A percentile compares a stretch with the other conserved stretches of the same genome.
These are phyloP conservation scores for Monilinia aucupariae DNA, from an alignment of 2,329 filamentous ascomycete genomes.

Conservation along the genomic window DNA sequence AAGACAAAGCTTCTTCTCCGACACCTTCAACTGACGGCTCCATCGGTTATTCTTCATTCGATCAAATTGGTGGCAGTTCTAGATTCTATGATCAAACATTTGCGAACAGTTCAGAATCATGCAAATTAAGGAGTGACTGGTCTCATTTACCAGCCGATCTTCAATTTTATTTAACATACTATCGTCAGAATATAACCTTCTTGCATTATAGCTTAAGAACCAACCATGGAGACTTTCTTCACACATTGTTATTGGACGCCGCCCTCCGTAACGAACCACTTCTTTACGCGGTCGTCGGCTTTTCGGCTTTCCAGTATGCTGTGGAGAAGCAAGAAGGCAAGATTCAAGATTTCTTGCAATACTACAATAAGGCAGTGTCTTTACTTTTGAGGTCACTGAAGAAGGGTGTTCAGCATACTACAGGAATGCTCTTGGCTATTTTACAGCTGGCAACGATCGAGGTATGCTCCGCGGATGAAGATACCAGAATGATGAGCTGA, in stretches of 20 bases:
- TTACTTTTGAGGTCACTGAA: conserved; percentile 67
- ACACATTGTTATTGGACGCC: conserved; percentile 61
- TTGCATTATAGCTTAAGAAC: conserved; percentile 77
- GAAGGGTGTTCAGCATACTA: conserved; percentile 62
- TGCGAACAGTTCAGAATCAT: conserved; percentile 30
- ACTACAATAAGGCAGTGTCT: conserved; percentile 84
- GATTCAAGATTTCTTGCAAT: conserved; percentile 76
- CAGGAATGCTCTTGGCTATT: conserved; percentile 78
- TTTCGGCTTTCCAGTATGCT: conserved; percentile 80
- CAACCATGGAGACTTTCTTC: conserved; percentile 69
- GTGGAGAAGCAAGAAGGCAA: conserved; percentile 64
- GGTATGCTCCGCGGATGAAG: conserved; percentile 45
- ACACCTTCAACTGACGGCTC: conserved; percentile 44
- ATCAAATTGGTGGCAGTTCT: conserved; percentile 14
- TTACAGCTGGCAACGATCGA: conserved; percentile 91
- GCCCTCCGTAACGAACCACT: conserved; percentile 75
- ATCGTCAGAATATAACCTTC: conserved; percentile 68
- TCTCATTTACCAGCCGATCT: conserved; percentile 61
- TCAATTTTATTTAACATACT: conserved; percentile 74
- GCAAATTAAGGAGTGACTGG: conserved; percentile 42
- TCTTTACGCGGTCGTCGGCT: conserved; percentile 80
- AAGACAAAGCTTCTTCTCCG: conserved; percentile 48
- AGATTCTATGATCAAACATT: conserved; percentile 22
- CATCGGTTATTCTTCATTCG: conserved; percentile 28
- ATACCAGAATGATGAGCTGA: conserved; percentile 16